Evolutionary conservation across 2,329 filamentous ascomycete species (phyloP).

Genomic region (Fusarium vanettenii): DNA sequence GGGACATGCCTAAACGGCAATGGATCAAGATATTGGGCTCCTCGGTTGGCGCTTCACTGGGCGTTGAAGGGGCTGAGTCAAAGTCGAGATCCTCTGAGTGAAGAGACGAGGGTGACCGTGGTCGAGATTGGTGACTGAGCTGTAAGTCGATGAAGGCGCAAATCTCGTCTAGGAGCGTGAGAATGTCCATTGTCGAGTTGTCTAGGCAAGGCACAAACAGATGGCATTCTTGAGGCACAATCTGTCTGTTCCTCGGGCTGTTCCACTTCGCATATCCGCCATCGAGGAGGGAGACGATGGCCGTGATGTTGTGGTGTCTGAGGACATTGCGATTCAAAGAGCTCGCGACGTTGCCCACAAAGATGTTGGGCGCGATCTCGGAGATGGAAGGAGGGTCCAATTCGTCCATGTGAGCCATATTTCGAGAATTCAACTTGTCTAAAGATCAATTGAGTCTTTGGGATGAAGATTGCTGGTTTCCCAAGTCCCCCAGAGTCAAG

Average conservation of each 20-base stretch:
- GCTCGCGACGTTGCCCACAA: conserved; percentile 40
- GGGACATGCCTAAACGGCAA: conserved; percentile 49
- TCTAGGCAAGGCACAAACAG: conserved; percentile 41
- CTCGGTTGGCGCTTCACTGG: conserved; percentile 4
- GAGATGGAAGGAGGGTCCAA: conserved; percentile 37
- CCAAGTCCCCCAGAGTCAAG: background rate
- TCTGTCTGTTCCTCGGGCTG: conserved; percentile 30
- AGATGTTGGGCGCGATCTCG: conserved; percentile 36
- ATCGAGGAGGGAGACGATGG: conserved; percentile 41
- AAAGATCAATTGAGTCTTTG: background rate
- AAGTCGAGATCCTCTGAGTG: conserved; percentile 3
- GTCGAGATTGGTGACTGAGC: background rate
- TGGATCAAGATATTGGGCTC: conserved; percentile 45
- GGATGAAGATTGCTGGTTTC: background rate
- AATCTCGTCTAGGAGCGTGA: conserved; percentile 34
- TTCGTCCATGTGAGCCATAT: conserved; percentile 8
- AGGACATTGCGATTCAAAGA: conserved; percentile 36
- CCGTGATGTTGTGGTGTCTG: conserved; percentile 37
- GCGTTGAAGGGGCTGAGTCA: conserved; percentile 9
- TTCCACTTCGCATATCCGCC: conserved; percentile 31
- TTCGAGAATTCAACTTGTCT: background rate
- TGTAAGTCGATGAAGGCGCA: conserved; percentile 44
- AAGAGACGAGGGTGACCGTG: background rate
- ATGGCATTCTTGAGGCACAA: conserved; percentile 36
- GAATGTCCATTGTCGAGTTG: conserved; percentile 40